A percentile compares a stretch with the other conserved stretches of the same genome.
phyloP scores from a whole-genome alignment of 306 rosid genomes.

The Quercus dentata region DNA sequence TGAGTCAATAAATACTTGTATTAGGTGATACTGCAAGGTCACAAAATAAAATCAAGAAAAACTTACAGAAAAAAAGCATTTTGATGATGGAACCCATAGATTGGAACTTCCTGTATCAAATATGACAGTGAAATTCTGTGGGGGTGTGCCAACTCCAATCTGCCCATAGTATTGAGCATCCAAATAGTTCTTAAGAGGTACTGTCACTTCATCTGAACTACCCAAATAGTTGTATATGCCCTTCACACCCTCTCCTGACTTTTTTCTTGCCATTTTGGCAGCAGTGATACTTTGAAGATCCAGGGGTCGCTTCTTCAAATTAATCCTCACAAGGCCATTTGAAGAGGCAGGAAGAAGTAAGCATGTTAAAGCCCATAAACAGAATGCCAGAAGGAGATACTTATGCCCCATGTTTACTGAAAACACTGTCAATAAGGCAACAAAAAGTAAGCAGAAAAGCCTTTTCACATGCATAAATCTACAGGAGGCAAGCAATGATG shows the following conservation, averaged over 20 bases:
- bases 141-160: constrained; percentile 87
- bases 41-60: constrained; percentile 9
- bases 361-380: constrained; percentile 57
- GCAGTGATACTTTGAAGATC: constrained; percentile 57
- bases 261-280: constrained; percentile 41
- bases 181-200: constrained; percentile 68
- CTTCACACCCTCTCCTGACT: constrained; percentile 17
- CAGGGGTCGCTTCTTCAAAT: constrained; percentile 61
- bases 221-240: constrained; percentile 21
- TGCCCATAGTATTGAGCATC: constrained; percentile 88
- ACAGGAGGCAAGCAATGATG: constrained; percentile 4
- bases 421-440: constrained; percentile 28
- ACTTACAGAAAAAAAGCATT: constrained; percentile 79
- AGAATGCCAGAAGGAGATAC: constrained; percentile 41
- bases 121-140: constrained; percentile 73
- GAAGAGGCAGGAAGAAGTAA: constrained; percentile 60
- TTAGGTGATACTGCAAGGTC: background rate
- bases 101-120: constrained; percentile 90
- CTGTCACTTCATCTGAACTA: constrained; percentile 38
- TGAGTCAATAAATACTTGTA: constrained; percentile 3
- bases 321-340: constrained; percentile 51
- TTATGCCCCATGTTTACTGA: constrained; percentile 47
- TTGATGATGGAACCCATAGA: constrained; percentile 85
- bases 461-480: background rate
- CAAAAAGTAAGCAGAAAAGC: constrained; percentile 12